A percentile compares a stretch with the other conserved stretches of the same genome.
phyloP scores from a whole-genome alignment of 1,284 basidiomycete genomes.

The Cutaneotrichosporon cavernicola region DNA sequence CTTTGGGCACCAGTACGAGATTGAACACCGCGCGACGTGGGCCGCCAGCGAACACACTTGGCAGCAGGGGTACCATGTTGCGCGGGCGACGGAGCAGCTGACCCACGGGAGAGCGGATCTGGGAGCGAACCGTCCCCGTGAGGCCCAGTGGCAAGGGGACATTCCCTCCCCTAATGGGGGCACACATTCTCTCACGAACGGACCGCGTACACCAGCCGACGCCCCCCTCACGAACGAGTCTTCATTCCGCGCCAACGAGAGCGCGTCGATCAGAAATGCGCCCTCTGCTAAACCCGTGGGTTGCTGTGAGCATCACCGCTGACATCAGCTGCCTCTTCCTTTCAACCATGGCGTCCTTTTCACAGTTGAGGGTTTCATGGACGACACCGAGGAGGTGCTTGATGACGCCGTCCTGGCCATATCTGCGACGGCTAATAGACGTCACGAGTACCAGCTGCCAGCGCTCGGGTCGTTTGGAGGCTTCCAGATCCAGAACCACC shows the following conservation, averaged over 20 bases:
- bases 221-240: neutral
- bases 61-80: neutral
- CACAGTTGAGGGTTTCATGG: neutral
- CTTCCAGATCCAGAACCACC: neutral
- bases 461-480: neutral
- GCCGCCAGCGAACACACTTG: neutral
- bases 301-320: neutral
- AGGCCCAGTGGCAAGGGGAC: neutral
- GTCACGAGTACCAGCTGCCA: neutral
- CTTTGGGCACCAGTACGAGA: neutral
- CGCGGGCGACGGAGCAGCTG: neutral
- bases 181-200: neutral
- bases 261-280: neutral
- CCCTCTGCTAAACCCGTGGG: neutral
- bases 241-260: neutral
- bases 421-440: neutral
- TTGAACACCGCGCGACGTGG: conserved; percentile 6
- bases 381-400: neutral
- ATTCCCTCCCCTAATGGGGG: neutral
- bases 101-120: neutral
- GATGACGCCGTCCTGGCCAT: neutral
- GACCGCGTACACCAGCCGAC: neutral
- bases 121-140: neutral
- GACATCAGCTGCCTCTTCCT: conserved; percentile 2
- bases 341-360: conserved; percentile 1